Evolutionary conservation across 208 protist species (phyloP), one percentile per base, ranked within the genome.

Genomic region (Leishmania braziliensis): DNA sequence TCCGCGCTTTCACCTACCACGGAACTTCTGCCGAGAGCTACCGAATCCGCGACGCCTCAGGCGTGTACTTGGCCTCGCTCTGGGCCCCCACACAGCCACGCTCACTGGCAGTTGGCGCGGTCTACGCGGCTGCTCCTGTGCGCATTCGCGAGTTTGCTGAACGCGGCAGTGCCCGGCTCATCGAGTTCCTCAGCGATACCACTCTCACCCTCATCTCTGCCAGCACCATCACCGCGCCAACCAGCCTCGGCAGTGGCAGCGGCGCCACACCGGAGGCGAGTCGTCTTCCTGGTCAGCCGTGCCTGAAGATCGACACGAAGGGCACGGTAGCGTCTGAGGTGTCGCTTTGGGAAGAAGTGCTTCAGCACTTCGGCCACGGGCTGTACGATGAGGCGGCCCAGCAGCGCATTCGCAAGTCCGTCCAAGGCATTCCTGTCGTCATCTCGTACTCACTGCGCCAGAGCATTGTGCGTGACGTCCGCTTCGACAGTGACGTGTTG

Each of bases 251-350:
- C 10, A 26, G 26, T n/a, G 36, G 77, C 20, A 62, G 39, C 62
- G 23, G 51, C 53, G 51, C 51, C 29, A 48, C 39, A 62, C 6
- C 60, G 48, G 26, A 53, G 43, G 5, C 26, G n/a, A 48, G 72
- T 62, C 36, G 18, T 48, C 82, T 84, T 50, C 79, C 88, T 6
- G 89, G 92, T 0, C 82, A 82, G 36, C 84, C 95, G 39, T 84
- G 84, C 36, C 78, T 98, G 16, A 94, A 95, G 79, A 93, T 98
- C 29, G 95, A 98, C 84, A 94, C 95, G 0, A 94, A 95, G 68
- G 88, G 93, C 84, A 97, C 93, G 26, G 82, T 98, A n/a, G 95
- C 94, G 9, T 79, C 89, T 4, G 95, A 98, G 81, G 65, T 77
- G 26, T 95, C 92, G 2, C 66, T 98, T n/a, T 96, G 91, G 93